These are phyloP conservation scores for Fusarium mundagurra DNA, from an alignment of 2,329 filamentous ascomycete species.

Conservation along the genomic window DNA sequence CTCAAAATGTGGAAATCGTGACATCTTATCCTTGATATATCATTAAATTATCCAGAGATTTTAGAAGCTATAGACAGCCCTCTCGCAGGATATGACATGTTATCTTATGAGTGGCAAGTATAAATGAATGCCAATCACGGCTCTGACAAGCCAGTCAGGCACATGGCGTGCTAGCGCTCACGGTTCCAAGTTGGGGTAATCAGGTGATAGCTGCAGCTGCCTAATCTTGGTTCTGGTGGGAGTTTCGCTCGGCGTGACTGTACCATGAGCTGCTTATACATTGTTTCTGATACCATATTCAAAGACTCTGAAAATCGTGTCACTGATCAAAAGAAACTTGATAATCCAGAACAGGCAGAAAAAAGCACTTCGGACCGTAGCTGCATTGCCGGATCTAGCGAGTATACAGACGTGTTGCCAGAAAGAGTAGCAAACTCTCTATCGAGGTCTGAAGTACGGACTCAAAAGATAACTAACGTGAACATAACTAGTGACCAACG, in stretches of 20 bases:
- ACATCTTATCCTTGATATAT: neutral
- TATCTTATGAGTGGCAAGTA: neutral
- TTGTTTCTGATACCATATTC: neutral
- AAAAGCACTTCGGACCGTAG: neutral
- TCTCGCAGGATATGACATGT: neutral
- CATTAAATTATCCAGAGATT: neutral
- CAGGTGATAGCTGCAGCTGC: conserved; percentile 17
- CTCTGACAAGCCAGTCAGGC: conserved; percentile 3
- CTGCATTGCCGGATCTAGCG: neutral
- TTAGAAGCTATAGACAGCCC: neutral
- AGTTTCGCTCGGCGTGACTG: neutral
- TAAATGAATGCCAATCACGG: neutral
- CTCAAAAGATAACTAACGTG: conserved; percentile 38
- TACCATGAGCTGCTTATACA: neutral
- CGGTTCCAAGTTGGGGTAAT: neutral
- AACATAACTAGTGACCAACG: conserved; percentile 43
- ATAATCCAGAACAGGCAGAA: neutral
- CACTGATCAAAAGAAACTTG: conserved; percentile 5
- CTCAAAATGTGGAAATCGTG: neutral
- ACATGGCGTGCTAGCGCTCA: conserved; percentile 13
- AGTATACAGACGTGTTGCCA: conserved; percentile 17
- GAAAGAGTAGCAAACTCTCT: conserved; percentile 32
- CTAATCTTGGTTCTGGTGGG: neutral
- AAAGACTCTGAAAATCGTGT: neutral
- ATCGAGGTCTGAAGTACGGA: conserved; percentile 33